These are phyloP conservation scores for Asterochloris erici DNA, from an alignment of 139 green algal genomes.

Conservation along the genomic window DNA sequence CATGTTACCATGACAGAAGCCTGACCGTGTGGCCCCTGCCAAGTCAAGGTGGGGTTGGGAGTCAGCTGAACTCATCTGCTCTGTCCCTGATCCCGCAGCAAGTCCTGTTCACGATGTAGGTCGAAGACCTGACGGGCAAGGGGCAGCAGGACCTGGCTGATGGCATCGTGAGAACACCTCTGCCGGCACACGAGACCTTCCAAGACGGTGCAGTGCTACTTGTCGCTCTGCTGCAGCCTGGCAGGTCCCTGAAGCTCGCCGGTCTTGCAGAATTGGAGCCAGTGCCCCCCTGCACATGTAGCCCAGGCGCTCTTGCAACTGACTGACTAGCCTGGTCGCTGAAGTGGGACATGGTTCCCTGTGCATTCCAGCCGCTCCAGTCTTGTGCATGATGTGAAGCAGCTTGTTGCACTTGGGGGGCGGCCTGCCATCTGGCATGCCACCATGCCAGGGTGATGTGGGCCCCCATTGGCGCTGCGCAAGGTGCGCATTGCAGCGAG, in stretches of 20 bases:
- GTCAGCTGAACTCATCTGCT: no score
- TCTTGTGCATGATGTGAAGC: background rate
- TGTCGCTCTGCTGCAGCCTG: background rate
- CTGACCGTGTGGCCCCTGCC: no score
- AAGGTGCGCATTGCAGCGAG: no score
- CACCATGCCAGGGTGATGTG: background rate
- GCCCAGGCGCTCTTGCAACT: background rate
- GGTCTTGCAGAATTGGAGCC: background rate
- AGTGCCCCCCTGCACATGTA: background rate
- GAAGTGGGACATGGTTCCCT: background rate
- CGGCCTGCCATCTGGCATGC: no score
- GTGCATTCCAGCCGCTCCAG: background rate
- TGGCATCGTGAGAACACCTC: conserved; percentile 89
- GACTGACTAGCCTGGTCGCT: background rate
- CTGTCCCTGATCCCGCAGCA: no score
- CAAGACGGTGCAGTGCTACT: conserved; percentile 64
- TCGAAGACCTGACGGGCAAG: conserved; percentile 67
- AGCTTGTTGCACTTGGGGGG: no score
- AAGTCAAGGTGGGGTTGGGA: no score
- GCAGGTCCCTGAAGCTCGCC: background rate
- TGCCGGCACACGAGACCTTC: conserved; percentile 87
- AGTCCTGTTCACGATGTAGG: background rate
- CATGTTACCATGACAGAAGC: no score
- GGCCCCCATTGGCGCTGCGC: no score
- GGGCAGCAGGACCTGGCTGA: conserved; percentile 78